phyloP scores from a whole-genome alignment of 164 flowering plant species.

The Aristolochia contorta region DNA sequence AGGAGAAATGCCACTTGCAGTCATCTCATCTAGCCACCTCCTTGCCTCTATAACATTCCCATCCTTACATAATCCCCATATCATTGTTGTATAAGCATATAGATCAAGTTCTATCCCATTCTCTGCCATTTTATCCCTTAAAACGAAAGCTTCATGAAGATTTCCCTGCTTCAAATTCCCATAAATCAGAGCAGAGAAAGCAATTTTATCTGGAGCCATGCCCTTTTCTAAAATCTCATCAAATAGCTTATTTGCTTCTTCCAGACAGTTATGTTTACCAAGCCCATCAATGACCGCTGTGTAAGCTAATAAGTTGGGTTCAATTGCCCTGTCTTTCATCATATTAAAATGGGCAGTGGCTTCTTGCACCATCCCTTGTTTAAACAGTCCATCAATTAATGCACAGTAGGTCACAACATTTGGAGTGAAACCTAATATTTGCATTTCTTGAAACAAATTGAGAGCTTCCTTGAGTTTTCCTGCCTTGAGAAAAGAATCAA shows the following conservation, averaged over 20 bases:
- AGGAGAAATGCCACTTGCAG: conserved; percentile 47
- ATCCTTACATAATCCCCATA: conserved; percentile 48
- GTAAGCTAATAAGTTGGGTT: conserved; percentile 56
- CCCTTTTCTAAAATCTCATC: conserved; percentile 46
- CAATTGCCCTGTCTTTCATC: conserved; percentile 35
- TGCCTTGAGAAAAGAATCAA: conserved; percentile 65
- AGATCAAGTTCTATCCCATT: conserved; percentile 60
- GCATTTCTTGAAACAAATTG: conserved; percentile 49
- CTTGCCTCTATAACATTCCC: conserved; percentile 50
- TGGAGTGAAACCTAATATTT: conserved; percentile 31
- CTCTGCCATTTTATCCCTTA: conserved; percentile 43
- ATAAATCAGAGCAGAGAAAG: conserved; percentile 60
- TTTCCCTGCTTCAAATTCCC: conserved; percentile 66
- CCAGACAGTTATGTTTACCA: conserved; percentile 43
- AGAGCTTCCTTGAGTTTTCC: conserved; percentile 52
- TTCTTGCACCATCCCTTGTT: conserved; percentile 42
- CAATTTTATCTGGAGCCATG: conserved; percentile 49
- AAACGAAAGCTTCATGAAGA: conserved; percentile 46
- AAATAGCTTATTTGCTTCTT: conserved; percentile 48
- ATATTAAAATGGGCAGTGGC: conserved; percentile 42
- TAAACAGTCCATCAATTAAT: conserved; percentile 76
- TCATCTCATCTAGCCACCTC: conserved; percentile 55
- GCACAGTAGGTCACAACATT: conserved; percentile 61
- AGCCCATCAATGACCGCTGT: conserved; percentile 73
- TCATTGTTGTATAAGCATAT: conserved; percentile 54